Evolutionary conservation across 2,329 filamentous ascomycete genomes (phyloP).

Genomic region (Alternaria alternata): DNA sequence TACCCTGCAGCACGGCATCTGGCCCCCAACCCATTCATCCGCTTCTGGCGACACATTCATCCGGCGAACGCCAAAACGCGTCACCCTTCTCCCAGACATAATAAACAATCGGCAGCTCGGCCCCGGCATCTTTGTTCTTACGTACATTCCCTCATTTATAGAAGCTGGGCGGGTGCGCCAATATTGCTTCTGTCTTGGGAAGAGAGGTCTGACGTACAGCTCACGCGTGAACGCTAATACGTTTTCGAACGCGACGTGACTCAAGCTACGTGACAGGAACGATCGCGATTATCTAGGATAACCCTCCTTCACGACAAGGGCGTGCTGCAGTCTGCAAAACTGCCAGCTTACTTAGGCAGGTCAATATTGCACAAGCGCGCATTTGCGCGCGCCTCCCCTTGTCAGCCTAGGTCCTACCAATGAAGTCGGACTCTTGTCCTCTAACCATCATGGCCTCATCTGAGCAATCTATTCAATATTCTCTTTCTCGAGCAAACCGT

Average conservation of each 20-base stretch:
- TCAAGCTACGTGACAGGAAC: not conserved
- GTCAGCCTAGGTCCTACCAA: not conserved
- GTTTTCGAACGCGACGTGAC: not conserved
- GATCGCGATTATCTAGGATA: not conserved
- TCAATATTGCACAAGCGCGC: not conserved
- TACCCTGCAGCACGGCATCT: not conserved
- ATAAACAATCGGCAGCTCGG: not conserved
- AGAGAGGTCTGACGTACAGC: no score
- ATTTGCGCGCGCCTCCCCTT: not conserved
- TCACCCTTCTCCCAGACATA: not conserved
- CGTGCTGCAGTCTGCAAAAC: not conserved
- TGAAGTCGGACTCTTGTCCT: not conserved
- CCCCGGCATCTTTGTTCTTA: not conserved
- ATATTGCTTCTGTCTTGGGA: not conserved
- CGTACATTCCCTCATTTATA: not conserved
- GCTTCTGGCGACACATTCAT: not conserved
- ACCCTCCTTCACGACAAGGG: not conserved
- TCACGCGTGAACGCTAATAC: no score
- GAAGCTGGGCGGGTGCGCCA: not conserved
- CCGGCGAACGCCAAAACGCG: not conserved
- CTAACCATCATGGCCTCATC: not conserved
- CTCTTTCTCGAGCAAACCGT: no score
- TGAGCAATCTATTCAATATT: no score
- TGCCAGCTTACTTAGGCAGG: not conserved
- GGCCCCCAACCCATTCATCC: not conserved